A percentile compares a stretch with the other conserved stretches of the same genome.
Evolutionary conservation across 2,329 filamentous ascomycete species (phyloP).

Genomic region (Fusarium citri): DNA sequence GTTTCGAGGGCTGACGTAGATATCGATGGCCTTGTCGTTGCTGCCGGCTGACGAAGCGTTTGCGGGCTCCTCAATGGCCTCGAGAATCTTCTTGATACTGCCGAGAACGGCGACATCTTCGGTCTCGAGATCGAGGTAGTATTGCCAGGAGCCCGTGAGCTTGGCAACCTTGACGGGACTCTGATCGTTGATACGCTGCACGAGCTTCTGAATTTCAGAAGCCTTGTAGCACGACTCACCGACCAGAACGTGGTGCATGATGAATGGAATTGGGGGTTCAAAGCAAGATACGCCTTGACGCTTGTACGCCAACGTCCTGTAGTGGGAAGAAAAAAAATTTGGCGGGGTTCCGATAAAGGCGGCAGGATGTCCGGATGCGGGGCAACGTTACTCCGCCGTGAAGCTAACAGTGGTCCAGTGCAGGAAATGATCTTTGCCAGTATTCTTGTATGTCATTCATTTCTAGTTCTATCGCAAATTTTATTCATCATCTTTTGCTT

Average conservation of each 20-base stretch:
- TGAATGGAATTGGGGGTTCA: slow-evolving; percentile 42
- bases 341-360: slow-evolving; percentile 40
- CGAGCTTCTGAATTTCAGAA: slow-evolving; percentile 58
- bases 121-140: slow-evolving; percentile 72
- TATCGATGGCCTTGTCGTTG: slow-evolving; percentile 63
- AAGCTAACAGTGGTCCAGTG: not conserved
- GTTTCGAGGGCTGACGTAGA: slow-evolving; percentile 83
- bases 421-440: not conserved
- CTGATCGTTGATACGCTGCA: slow-evolving; percentile 58
- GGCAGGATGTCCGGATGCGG: slow-evolving; percentile 31
- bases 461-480: not conserved
- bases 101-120: slow-evolving; percentile 52
- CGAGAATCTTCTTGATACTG: slow-evolving; percentile 60
- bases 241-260: slow-evolving; percentile 54
- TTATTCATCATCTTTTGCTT: not conserved
- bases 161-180: slow-evolving; percentile 58
- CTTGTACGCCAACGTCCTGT: slow-evolving; percentile 32
- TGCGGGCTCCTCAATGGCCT: slow-evolving; percentile 51
- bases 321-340: slow-evolving; percentile 39
- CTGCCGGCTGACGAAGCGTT: slow-evolving; percentile 45
- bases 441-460: not conserved
- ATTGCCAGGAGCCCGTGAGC: slow-evolving; percentile 68
- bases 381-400: slow-evolving; percentile 36
- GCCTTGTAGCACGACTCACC: slow-evolving; percentile 63
- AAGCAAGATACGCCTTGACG: slow-evolving; percentile 45